A percentile compares a stretch with the other conserved stretches of the same genome.
phyloP scores from a whole-genome alignment of 257 asterid genomes.

The Nicotiana obtusifolia region DNA sequence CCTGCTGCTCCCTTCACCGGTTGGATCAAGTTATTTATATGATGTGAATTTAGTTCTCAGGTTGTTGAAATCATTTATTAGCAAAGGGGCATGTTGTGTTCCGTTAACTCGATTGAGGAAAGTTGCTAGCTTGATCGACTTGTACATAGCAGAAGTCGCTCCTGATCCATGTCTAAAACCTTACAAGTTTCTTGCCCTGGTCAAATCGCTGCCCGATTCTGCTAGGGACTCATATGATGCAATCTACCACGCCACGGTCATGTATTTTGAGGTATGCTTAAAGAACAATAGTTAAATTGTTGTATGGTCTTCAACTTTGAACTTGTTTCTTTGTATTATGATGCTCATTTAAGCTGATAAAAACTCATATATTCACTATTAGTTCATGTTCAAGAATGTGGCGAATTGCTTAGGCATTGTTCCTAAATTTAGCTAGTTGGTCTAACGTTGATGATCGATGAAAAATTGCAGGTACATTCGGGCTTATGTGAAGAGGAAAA shows the following conservation, averaged over 20 bases:
- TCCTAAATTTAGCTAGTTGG: not conserved
- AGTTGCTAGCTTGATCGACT: conserved; percentile 54
- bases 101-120: conserved; percentile 58
- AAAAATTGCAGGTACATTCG: conserved; percentile 52
- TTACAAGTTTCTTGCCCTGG: conserved; percentile 50
- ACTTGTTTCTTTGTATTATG: not conserved
- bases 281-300: not conserved
- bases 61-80: conserved; percentile 47
- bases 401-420: not conserved
- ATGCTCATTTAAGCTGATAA: not conserved
- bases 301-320: not conserved
- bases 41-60: conserved; percentile 68
- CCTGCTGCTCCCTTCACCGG: conserved; percentile 62
- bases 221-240: conserved; percentile 65
- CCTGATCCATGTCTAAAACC: conserved; percentile 72
- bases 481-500: conserved; percentile 60
- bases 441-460: not conserved
- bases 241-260: conserved; percentile 49
- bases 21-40: conserved; percentile 43
- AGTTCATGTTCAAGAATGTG: not conserved
- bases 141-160: conserved; percentile 71
- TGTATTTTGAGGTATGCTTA: conserved; percentile 57
- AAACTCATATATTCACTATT: not conserved
- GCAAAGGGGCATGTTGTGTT: conserved; percentile 54
- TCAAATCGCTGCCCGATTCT: conserved; percentile 56